A percentile compares a stretch with the other conserved stretches of the same genome.
Conservation (phyloP, 1,284 basidiomycete genomes). For the Ceratobasidium sp. region DNA sequence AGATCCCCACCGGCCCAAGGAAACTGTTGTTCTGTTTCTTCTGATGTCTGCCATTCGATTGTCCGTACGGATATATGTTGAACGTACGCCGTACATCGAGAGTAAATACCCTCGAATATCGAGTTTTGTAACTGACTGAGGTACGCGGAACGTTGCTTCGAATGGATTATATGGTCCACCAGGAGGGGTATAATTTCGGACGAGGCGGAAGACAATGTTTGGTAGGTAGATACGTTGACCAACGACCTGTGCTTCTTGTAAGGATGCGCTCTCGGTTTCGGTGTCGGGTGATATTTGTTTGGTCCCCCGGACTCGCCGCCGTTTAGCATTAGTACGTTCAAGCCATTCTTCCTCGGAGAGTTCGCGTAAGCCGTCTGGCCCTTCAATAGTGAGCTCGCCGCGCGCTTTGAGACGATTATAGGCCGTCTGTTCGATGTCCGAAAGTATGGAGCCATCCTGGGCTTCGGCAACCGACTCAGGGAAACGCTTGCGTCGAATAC, state of each 20-base stretch:
- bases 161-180: constrained; percentile 92
- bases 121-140: constrained; percentile 87
- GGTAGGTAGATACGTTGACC: constrained; percentile 90
- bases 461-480: constrained; percentile 58
- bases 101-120: constrained; percentile 89
- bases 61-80: constrained; percentile 94
- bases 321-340: constrained; percentile 66
- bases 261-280: constrained; percentile 7
- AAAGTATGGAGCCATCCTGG: constrained; percentile 67
- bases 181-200: constrained; percentile 83
- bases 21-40: constrained; percentile 52
- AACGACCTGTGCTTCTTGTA: constrained; percentile 63
- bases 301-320: constrained; percentile 74
- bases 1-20: constrained; percentile 57
- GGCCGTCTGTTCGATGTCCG: constrained; percentile 71
- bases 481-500: constrained; percentile 70
- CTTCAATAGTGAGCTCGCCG: constrained; percentile 63
- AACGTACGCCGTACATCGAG: constrained; percentile 86
- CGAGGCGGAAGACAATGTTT: constrained; percentile 85
- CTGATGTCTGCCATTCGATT: constrained; percentile 77
- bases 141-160: constrained; percentile 93
- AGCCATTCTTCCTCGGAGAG: constrained; percentile 71
- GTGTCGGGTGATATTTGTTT: constrained; percentile 57
- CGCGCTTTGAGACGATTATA: constrained; percentile 70
- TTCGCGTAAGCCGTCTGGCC: constrained; percentile 56